Evolutionary conservation across 352 stramenopile species (phyloP).

Genomic region (Globisporangium perplexum): DNA sequence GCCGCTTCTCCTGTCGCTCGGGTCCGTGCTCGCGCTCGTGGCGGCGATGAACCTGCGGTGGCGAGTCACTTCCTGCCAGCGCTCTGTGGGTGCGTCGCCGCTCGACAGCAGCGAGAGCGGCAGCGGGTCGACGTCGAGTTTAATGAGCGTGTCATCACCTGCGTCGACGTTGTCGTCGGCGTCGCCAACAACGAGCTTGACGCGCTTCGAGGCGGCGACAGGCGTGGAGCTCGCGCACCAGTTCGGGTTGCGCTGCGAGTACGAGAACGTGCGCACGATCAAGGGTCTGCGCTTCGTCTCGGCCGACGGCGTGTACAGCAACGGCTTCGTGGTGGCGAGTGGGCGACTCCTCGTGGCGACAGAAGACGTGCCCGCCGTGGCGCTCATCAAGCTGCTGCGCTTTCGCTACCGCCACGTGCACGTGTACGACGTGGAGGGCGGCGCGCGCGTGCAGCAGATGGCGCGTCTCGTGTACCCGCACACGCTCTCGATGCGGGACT

Average conservation of each 20-base stretch:
- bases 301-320: conserved; percentile 6
- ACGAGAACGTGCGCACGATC: conserved; percentile 7
- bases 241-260: conserved; percentile 2
- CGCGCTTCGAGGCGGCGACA: conserved; percentile 3
- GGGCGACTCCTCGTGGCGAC: conserved; percentile 5
- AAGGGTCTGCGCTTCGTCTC: conserved; percentile 3
- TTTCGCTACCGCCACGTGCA: conserved; percentile 6
- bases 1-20: conserved; percentile 5
- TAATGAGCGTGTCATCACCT: background rate
- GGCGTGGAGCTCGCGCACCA: conserved; percentile 2
- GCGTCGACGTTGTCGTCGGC: background rate
- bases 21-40: background rate
- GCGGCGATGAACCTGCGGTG: background rate
- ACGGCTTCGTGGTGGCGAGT: conserved; percentile 8
- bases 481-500: background rate
- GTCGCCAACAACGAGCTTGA: background rate
- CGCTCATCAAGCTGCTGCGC: conserved; percentile 9
- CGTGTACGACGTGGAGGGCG: conserved; percentile 6
- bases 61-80: background rate
- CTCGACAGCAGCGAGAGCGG: background rate
- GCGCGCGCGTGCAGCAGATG: conserved; percentile 7
- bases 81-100: background rate
- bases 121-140: background rate
- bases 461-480: conserved; percentile 3
- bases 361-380: conserved; percentile 7